Percentiles rank a stretch among this genome's conserved stretches.
These are phyloP conservation scores for Eutrema yunnanense DNA, from an alignment of 345 rosid genomes.

Conservation along the genomic window DNA sequence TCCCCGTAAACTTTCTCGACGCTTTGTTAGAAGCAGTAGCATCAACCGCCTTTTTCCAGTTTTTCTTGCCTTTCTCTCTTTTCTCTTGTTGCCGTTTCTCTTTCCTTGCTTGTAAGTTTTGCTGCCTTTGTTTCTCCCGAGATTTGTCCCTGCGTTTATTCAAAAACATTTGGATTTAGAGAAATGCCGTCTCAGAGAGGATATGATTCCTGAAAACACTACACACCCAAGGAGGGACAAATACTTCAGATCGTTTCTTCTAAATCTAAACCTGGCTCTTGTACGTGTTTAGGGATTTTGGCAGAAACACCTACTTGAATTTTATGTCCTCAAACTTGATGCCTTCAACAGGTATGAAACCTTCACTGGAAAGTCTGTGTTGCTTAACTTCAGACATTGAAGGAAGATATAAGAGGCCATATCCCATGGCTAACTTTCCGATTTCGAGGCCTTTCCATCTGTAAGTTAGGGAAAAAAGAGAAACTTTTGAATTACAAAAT, in stretches of 20 bases:
- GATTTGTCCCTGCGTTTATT: conserved; percentile 56
- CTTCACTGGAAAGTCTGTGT: too few relatives aligned
- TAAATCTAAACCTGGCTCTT: background rate
- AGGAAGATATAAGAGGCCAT: too few relatives aligned
- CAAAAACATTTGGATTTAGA: conserved; percentile 1
- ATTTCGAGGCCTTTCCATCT: too few relatives aligned
- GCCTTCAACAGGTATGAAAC: too few relatives aligned
- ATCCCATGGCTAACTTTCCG: too few relatives aligned
- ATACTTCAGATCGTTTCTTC: background rate
- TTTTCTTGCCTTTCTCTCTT: conserved; percentile 39
- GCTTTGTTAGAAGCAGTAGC: background rate
- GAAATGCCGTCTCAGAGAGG: background rate
- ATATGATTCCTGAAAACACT: background rate
- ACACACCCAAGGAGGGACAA: background rate
- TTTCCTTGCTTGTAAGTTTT: conserved; percentile 59
- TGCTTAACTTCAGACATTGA: too few relatives aligned
- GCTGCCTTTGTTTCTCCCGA: conserved; percentile 80
- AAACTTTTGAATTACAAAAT: too few relatives aligned
- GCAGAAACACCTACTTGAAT: conserved; percentile 42
- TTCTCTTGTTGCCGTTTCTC: conserved; percentile 45
- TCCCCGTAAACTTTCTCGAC: conserved; percentile 66
- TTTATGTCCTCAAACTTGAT: conserved; percentile 58
- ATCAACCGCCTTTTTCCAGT: conserved; percentile 18
- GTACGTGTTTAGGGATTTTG: background rate
- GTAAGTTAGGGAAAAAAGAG: too few relatives aligned